Evolutionary conservation across 257 asterid species (phyloP), one percentile per base, ranked within the genome.

Genomic region (Ajuga chamaepitys): DNA sequence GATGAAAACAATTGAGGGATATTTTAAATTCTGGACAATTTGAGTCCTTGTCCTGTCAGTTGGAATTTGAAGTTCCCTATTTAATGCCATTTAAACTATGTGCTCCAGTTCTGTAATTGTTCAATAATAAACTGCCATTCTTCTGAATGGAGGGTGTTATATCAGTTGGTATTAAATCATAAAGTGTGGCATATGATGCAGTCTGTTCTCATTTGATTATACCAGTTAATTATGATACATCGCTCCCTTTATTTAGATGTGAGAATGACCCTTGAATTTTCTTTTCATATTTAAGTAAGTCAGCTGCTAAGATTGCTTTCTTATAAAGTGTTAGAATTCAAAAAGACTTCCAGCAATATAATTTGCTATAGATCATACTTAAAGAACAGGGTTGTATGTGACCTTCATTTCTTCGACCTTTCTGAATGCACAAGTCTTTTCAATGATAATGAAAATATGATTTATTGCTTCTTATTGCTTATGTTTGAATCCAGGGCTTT

Each of bases 401-500:
- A n/a, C 52, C 40, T 42, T 53, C 58, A 50, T 60, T 62, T 46
- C 28, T 8, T 54, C 3, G 16, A 18, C 21, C 34, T 55, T 26
- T 40, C n/a, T 21, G 28, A 66, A 21, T 60, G 8, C 46, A 24
- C 25, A 26, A 60, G 35, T 70, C 44, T 25, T 21, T 52, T 47
- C 34, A 42, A 16, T 50, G 6, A 58, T 62, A 65, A 58, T 54
- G 18, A 46, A 58, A 52, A 34, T 26, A 37, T 68, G 44, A 20
- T 59, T 42, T 61, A 53, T 46, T 35, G 28, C 51, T 30, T 72
- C 61, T 66, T 46, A 55, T 30, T 57, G 58, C 21, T 47, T 74
- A 21, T 68, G 66, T 60, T 74, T 66, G 71, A 53, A 70, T 81
- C 78, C 89, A 94, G 98, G 78, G 83, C 95, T 51, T 75, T 90